A percentile compares a stretch with the other conserved stretches of the same genome.
phyloP scores from a whole-genome alignment of 2,329 filamentous ascomycete genomes.

The Aspergillus hiratsukae region DNA sequence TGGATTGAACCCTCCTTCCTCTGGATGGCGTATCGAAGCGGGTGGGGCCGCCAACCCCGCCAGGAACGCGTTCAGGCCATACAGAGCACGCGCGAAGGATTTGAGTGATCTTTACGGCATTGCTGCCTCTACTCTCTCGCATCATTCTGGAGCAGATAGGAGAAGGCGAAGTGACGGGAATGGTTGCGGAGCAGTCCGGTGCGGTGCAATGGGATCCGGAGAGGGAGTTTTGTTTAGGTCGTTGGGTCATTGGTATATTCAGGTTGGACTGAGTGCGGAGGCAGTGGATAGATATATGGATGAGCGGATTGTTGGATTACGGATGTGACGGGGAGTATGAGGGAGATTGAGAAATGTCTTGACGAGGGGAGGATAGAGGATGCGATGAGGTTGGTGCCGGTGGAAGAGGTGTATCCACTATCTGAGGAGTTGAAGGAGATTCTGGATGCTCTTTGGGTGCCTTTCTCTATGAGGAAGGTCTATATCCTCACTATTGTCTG shows the following conservation, averaged over 20 bases:
- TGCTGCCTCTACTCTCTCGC: slow-evolving; percentile 32
- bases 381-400: slow-evolving; percentile 7
- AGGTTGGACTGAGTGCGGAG: slow-evolving; percentile 54
- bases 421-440: slow-evolving; percentile 7
- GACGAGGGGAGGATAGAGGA: slow-evolving; percentile 38
- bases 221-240: slow-evolving; percentile 44
- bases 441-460: slow-evolving; percentile 4
- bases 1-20: slow-evolving; percentile 62
- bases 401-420: slow-evolving; percentile 11
- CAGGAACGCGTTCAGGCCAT: slow-evolving; percentile 57
- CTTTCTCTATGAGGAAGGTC: too few relatives aligned
- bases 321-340: slow-evolving; percentile 55
- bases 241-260: slow-evolving; percentile 53
- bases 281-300: slow-evolving; percentile 46
- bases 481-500: too few relatives aligned
- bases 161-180: slow-evolving; percentile 16
- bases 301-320: slow-evolving; percentile 53
- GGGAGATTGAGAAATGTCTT: slow-evolving; percentile 44
- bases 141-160: slow-evolving; percentile 10
- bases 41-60: slow-evolving; percentile 53
- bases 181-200: slow-evolving; percentile 32
- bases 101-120: slow-evolving; percentile 44
- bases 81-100: slow-evolving; percentile 49
- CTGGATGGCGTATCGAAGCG: slow-evolving; percentile 62
- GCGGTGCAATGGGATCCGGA: slow-evolving; percentile 64